These are phyloP conservation scores for Plasmodium inui DNA, from an alignment of 169 alveolate genomes.

Conservation along the genomic window DNA sequence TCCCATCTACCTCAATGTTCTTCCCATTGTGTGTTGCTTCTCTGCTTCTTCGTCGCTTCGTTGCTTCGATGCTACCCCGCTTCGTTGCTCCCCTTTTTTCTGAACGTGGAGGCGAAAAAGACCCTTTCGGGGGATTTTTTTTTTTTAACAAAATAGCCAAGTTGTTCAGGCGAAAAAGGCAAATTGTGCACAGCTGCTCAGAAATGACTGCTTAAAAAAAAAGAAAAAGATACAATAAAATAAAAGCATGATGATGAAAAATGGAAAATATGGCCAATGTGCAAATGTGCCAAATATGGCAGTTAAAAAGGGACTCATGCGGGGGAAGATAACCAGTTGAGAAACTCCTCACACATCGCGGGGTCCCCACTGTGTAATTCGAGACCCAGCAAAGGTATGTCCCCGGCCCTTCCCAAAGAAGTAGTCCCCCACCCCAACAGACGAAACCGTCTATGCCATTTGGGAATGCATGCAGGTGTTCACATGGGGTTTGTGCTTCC, in stretches of 20 bases:
- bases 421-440: not conserved
- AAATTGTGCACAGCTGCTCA: not conserved
- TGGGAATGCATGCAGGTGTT: not conserved
- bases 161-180: not conserved
- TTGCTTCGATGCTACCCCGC: too few species aligned
- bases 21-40: not conserved
- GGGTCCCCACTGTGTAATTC: not conserved
- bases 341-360: not conserved
- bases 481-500: not conserved
- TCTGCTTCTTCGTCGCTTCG: not conserved
- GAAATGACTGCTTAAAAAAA: not conserved
- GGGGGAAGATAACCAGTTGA: not conserved
- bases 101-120: conserved; percentile 9
- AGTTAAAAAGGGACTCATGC: not conserved
- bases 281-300: too few species aligned
- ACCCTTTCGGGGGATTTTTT: not conserved
- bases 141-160: not conserved
- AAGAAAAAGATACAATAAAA: not conserved
- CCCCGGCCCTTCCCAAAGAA: not conserved
- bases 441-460: not conserved
- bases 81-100: not conserved
- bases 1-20: not conserved
- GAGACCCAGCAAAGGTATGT: not conserved
- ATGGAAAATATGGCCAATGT: not conserved
- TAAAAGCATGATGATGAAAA: not conserved